phyloP scores from a whole-genome alignment of 2,329 filamentous ascomycete species.

The Trichoderma simmonsii region DNA sequence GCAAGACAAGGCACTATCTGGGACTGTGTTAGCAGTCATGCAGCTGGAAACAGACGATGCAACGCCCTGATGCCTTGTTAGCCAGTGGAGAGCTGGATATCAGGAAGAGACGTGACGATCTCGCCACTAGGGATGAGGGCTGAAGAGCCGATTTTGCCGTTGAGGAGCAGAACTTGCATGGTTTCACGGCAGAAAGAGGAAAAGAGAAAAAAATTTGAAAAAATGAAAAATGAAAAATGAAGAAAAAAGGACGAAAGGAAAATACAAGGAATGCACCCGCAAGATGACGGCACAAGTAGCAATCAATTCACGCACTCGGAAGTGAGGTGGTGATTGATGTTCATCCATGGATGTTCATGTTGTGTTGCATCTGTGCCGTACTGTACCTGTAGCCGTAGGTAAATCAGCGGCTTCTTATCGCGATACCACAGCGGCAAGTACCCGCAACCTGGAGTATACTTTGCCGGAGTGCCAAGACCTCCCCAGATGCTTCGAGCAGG shows the following conservation, averaged over 20 bases:
- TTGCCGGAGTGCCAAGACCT: not conserved
- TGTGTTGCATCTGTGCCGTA: not conserved
- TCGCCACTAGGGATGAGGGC: slow-evolving; percentile 6
- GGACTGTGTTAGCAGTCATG: not conserved
- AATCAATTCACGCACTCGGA: not conserved
- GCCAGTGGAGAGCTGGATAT: not conserved
- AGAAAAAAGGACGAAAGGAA: not conserved
- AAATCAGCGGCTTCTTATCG: not conserved
- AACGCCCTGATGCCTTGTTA: not conserved
- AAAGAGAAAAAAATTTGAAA: not conserved
- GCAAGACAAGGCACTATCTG: not conserved
- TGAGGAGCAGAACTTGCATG: not conserved
- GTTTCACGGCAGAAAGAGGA: not conserved
- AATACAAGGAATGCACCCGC: not conserved
- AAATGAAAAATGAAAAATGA: not conserved
- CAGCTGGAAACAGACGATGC: not conserved
- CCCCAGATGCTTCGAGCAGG: not conserved
- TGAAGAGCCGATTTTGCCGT: slow-evolving; percentile 19
- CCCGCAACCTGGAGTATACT: not conserved
- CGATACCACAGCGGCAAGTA: not conserved
- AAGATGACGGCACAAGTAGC: not conserved
- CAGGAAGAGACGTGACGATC: not conserved
- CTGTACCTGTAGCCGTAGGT: too few species aligned
- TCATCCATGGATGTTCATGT: not conserved
- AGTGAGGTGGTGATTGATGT: not conserved